A percentile compares a stretch with the other conserved stretches of the same genome.
Conservation (phyloP, 2,329 filamentous ascomycete genomes). For the Pseudogymnoascus sp. region DNA sequence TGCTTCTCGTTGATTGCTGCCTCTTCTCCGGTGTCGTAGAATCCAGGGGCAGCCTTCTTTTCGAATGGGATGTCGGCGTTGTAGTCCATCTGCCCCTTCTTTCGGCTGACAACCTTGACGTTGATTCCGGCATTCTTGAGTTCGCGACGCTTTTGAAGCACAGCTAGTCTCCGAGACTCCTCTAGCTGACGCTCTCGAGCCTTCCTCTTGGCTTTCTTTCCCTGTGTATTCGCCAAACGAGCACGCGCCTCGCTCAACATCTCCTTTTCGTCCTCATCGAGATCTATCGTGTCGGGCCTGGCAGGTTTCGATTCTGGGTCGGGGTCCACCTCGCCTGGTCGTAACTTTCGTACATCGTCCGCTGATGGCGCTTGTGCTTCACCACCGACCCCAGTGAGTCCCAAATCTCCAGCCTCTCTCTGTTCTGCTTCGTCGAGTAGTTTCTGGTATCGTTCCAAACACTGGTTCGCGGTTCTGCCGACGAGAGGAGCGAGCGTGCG, state of each 20-base stretch:
- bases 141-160: slow-evolving; percentile 90
- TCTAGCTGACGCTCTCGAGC: slow-evolving; percentile 92
- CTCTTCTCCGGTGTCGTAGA: slow-evolving; percentile 89
- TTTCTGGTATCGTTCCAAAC: slow-evolving; percentile 93
- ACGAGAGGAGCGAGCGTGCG: slow-evolving; percentile 96
- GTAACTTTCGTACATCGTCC: slow-evolving; percentile 80
- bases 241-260: slow-evolving; percentile 98
- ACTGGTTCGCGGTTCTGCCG: slow-evolving; percentile 92
- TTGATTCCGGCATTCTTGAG: slow-evolving; percentile 98
- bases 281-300: slow-evolving; percentile 89
- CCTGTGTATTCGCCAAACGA: slow-evolving; percentile 92
- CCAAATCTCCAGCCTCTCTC: slow-evolving; percentile 71
- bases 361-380: slow-evolving; percentile 83
- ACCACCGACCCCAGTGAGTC: slow-evolving; percentile 76
- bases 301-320: slow-evolving; percentile 95
- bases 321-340: slow-evolving; percentile 92
- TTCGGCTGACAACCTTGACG: slow-evolving; percentile 84
- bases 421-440: slow-evolving; percentile 93
- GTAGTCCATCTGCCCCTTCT: slow-evolving; percentile 98
- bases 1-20: slow-evolving; percentile 72
- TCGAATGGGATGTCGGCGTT: slow-evolving; percentile 98
- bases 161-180: slow-evolving; percentile 81
- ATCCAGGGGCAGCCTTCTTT: slow-evolving; percentile 78
- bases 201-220: slow-evolving; percentile 98
- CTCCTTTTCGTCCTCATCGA: slow-evolving; percentile 98